A percentile compares a stretch with the other conserved stretches of the same genome.
Evolutionary conservation across 2,329 filamentous ascomycete species (phyloP).

Genomic region (Diaporthe vaccinii): DNA sequence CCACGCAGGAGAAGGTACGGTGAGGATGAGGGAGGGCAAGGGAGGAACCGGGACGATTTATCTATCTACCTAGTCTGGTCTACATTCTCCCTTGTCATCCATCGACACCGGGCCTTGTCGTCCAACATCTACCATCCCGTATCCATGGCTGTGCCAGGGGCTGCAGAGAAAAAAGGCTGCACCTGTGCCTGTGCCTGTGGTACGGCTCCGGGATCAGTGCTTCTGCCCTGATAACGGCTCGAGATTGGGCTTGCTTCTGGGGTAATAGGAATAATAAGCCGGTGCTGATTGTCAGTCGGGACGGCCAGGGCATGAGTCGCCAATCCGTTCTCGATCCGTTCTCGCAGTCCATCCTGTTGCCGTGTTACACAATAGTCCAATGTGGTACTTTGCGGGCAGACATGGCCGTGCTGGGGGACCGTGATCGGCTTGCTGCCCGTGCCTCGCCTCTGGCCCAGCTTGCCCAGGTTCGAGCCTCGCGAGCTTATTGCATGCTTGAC

Average conservation of each 20-base stretch:
- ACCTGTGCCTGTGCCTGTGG: slow-evolving; percentile 23
- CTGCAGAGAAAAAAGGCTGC: background rate
- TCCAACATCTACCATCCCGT: background rate
- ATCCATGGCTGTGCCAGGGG: slow-evolving; percentile 12
- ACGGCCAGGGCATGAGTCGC: slow-evolving; percentile 24
- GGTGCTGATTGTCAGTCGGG: slow-evolving; percentile 23
- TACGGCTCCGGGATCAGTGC: slow-evolving; percentile 3
- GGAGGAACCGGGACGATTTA: slow-evolving; percentile 17
- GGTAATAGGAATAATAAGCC: slow-evolving; percentile 27
- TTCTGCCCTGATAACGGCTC: slow-evolving; percentile 26
- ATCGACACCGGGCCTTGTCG: slow-evolving; percentile 4
- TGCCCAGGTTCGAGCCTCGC: background rate
- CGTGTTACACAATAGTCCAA: background rate
- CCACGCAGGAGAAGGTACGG: background rate
- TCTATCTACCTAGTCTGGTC: slow-evolving; percentile 15
- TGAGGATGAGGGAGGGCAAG: slow-evolving; percentile 6
- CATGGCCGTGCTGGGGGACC: slow-evolving; percentile 8
- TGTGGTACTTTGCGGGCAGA: slow-evolving; percentile 1
- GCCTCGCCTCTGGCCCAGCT: slow-evolving; percentile 9
- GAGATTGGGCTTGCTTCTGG: slow-evolving; percentile 4
- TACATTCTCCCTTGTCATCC: slow-evolving; percentile 16
- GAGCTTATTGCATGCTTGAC: background rate
- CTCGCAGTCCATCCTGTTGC: slow-evolving; percentile 20
- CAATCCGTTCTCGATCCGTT: slow-evolving; percentile 33
- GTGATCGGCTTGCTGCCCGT: slow-evolving; percentile 31